These are phyloP conservation scores for Fraxinus velutina DNA, from an alignment of 305 asterid genomes.

Conservation along the genomic window DNA sequence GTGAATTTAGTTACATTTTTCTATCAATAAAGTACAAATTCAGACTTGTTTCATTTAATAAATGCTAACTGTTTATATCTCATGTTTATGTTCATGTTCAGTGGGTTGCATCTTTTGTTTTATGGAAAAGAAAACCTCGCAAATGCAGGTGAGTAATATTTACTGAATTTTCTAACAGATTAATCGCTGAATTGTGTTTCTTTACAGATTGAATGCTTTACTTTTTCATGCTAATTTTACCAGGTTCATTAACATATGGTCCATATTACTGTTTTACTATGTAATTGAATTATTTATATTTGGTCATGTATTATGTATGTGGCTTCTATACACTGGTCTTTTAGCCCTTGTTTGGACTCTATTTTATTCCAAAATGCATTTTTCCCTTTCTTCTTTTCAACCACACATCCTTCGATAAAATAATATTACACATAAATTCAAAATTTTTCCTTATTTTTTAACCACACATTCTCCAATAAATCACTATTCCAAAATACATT, in stretches of 20 bases:
- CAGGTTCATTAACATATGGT: background rate
- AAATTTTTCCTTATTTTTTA: too few species aligned
- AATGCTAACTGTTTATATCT: slow-evolving; percentile 32
- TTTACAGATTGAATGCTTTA: slow-evolving; percentile 2
- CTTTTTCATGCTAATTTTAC: slow-evolving; percentile 14
- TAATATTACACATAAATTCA: too few species aligned
- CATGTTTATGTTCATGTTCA: slow-evolving; percentile 29
- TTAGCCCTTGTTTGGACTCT: background rate
- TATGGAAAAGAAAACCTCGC: slow-evolving; percentile 72
- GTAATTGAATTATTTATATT: background rate
- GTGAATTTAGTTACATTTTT: slow-evolving; percentile 11
- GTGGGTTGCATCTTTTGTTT: slow-evolving; percentile 62
- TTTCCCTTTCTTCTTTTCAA: background rate
- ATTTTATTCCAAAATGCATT: background rate
- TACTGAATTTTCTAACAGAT: background rate
- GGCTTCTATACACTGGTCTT: slow-evolving; percentile 1
- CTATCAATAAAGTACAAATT: background rate
- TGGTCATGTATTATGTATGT: slow-evolving; percentile 8
- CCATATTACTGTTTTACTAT: background rate
- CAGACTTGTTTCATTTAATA: slow-evolving; percentile 6
- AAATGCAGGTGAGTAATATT: slow-evolving; percentile 61
- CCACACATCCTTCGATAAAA: background rate
- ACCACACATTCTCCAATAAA: background rate
- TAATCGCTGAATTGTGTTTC: slow-evolving; percentile 5
- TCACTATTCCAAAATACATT: background rate